A percentile compares a stretch with the other conserved stretches of the same genome.
phyloP scores from a whole-genome alignment of 495 filamentous ascomycete species.

The Staphylotrichum longicolle region DNA sequence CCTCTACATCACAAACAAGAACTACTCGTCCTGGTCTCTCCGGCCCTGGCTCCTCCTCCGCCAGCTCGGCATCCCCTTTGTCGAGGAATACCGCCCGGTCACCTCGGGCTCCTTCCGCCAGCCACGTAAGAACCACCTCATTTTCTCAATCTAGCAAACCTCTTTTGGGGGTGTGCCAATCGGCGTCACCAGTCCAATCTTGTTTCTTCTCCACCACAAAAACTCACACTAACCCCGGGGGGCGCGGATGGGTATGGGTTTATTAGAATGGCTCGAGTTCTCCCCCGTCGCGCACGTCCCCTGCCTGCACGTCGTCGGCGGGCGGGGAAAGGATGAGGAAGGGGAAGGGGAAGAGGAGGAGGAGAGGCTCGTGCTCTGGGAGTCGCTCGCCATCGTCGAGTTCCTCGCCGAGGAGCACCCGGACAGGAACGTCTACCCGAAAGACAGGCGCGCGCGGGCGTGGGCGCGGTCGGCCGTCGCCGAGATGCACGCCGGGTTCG shows the following conservation, averaged over 20 bases:
- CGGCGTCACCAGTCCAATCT: too few species aligned
- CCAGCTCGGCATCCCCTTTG: slow-evolving; percentile 33
- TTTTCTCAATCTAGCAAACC: too few species aligned
- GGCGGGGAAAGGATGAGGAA: neutral
- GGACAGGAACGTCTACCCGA: slow-evolving; percentile 49
- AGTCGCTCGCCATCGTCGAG: slow-evolving; percentile 56
- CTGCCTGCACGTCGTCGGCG: slow-evolving; percentile 27
- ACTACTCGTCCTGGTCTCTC: slow-evolving; percentile 41
- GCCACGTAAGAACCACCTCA: slow-evolving; percentile 14
- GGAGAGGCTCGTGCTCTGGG: slow-evolving; percentile 35
- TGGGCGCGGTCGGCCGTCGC: slow-evolving; percentile 51
- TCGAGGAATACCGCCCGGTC: slow-evolving; percentile 26
- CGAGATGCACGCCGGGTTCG: slow-evolving; percentile 58
- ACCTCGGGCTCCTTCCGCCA: slow-evolving; percentile 21
- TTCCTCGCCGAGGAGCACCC: slow-evolving; percentile 52
- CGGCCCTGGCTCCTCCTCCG: slow-evolving; percentile 37
- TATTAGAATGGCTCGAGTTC: slow-evolving; percentile 26
- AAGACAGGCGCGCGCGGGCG: slow-evolving; percentile 39
- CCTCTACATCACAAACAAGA: slow-evolving; percentile 38
- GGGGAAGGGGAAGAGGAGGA: neutral
- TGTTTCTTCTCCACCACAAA: neutral
- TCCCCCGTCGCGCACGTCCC: slow-evolving; percentile 37
- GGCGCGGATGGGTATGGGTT: too few species aligned
- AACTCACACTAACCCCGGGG: too few species aligned
- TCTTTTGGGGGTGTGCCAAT: too few species aligned